These are phyloP conservation scores for Corylus avellana DNA, from an alignment of 306 rosid genomes.

Conservation along the genomic window DNA sequence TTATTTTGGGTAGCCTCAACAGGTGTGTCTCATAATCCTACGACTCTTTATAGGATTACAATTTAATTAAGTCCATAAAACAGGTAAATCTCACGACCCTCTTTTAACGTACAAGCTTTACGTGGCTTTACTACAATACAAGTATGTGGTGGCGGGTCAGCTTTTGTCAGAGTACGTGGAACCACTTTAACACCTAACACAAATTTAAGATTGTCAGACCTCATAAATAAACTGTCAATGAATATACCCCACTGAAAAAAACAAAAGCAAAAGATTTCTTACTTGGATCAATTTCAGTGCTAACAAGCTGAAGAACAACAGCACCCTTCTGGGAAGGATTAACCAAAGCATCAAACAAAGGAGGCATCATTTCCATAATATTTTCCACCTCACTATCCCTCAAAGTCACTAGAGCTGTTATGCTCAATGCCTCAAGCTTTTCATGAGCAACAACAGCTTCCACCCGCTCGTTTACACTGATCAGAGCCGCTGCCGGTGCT, in stretches of 20 bases:
- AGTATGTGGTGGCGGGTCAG: too few species aligned
- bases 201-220: too few species aligned
- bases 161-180: too few species aligned
- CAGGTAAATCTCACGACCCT: too few species aligned
- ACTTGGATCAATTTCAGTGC: constrained; percentile 38
- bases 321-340: neutral
- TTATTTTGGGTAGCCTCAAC: too few species aligned
- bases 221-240: neutral
- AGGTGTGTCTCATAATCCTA: too few species aligned
- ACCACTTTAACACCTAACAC: too few species aligned
- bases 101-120: too few species aligned
- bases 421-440: constrained; percentile 12
- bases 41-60: too few species aligned
- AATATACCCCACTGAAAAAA: neutral
- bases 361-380: constrained; percentile 5
- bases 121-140: too few species aligned
- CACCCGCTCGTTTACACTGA: constrained; percentile 5
- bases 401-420: constrained; percentile 28
- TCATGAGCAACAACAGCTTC: neutral
- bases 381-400: constrained; percentile 11
- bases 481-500: constrained; percentile 8
- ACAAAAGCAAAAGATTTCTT: neutral
- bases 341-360: constrained; percentile 7
- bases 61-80: too few species aligned
- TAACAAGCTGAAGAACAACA: constrained; percentile 45